Conservation (phyloP, 345 rosid genomes). For the Punica granatum region DNA sequence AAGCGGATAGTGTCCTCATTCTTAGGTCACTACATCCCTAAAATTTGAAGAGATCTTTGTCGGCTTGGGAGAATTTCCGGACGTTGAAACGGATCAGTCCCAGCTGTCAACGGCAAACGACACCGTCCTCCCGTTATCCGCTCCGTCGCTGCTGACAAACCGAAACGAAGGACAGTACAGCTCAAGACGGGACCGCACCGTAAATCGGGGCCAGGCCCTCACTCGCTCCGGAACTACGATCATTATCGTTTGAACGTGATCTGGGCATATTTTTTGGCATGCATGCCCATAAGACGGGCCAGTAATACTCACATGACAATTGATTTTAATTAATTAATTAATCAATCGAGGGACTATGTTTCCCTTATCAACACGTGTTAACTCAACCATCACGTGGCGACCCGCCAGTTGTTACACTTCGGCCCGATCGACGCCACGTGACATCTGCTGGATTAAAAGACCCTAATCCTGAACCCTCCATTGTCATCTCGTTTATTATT, state of each 20-base stretch:
- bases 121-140: background rate
- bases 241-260: too few relatives aligned
- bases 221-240: too few relatives aligned
- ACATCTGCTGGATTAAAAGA: background rate
- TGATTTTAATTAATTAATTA: background rate
- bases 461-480: background rate
- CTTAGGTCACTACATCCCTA: background rate
- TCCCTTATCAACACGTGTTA: background rate
- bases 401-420: background rate
- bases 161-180: background rate
- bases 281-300: too few relatives aligned
- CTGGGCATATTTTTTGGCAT: too few relatives aligned
- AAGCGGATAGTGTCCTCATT: background rate
- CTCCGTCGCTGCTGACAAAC: background rate
- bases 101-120: background rate
- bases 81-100: background rate
- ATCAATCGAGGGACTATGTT: background rate
- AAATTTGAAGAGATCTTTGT: background rate
- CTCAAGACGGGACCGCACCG: background rate
- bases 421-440: background rate
- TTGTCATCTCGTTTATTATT: background rate
- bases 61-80: constrained; percentile 1
- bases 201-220: too few relatives aligned
- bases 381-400: background rate
- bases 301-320: too few relatives aligned